Evolutionary conservation across 2,329 filamentous ascomycete genomes (phyloP).

Genomic region (Rhynchosporium agropyri): DNA sequence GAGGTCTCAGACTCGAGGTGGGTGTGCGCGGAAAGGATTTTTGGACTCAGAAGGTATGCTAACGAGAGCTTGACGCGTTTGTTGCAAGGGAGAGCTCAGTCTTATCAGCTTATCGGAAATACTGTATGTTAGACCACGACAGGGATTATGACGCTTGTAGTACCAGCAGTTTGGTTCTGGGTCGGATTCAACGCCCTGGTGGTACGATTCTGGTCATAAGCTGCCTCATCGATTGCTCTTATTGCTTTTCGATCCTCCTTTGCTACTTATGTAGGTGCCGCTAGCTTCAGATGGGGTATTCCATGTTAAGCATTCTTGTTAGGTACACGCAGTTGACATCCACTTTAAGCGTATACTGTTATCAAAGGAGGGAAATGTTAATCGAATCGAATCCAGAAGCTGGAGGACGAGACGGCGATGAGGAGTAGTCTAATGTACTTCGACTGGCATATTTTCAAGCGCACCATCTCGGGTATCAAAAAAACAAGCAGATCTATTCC

Average conservation of each 20-base stretch:
- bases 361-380: too few relatives aligned
- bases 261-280: neutral
- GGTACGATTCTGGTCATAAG: slow-evolving; percentile 12
- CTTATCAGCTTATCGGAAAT: slow-evolving; percentile 18
- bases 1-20: neutral
- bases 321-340: too few relatives aligned
- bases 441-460: neutral
- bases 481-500: slow-evolving; percentile 16
- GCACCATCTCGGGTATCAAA: slow-evolving; percentile 21
- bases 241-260: neutral
- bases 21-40: neutral
- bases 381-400: too few relatives aligned
- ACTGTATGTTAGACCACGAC: neutral
- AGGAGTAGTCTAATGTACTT: neutral
- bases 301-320: too few relatives aligned
- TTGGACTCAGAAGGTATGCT: too few relatives aligned
- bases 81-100: neutral
- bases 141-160: neutral
- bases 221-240: neutral
- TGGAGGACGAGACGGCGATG: too few relatives aligned
- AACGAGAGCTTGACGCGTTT: slow-evolving; percentile 9
- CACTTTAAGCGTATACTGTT: too few relatives aligned
- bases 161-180: slow-evolving; percentile 3
- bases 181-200: neutral
- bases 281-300: too few relatives aligned